Base-by-base conservation (phyloP, 805 yeast species). In the Nakazawaea ambrosiae region DNA sequence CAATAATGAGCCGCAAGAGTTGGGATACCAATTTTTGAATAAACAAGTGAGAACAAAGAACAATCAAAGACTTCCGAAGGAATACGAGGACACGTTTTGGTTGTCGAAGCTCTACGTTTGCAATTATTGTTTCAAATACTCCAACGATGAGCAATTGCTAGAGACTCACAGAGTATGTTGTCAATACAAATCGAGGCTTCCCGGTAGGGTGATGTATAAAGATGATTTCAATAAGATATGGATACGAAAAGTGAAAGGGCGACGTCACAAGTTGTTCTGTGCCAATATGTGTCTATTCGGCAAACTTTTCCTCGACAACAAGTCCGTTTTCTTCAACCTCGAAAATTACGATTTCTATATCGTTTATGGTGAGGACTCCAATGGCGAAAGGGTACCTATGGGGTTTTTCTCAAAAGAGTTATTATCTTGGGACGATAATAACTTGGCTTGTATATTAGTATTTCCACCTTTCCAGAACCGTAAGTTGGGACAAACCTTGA, bases 381-480 rank as follows among this genome's bases (percentile, higher is more conserved):
- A 60, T 2, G 50, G 35, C 36, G 65, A 43, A 45, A 60, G 47
- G 54, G 25, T 38, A 9, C 89, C 90, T 2, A 79, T 89, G 81
- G 98, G 97, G 1, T 92, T 87, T 53, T 92, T 87, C 51, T 88
- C 97, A 11, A 84, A 85, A 48, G 98, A 92, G 51, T 61, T 81
- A 31, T 62, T 82, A 0, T 79, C 96, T 0, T 76, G 78, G 71
- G 90, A 84, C 37, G 70, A 75, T 36, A 85, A 89, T 55, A 92
- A 90, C 53, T 63, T 92, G 27, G 96, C 97, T 0, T 92, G 97
- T 53, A 83, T 92, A 10, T 68, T 92, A 46, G 77, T 87, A 3
- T 84, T 92, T 44, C 98, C 98, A 1, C 96, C 96, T 3, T 92
- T 77, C 54, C 97, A 90, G 55, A 66, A 86, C 41, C 69, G 71